phyloP scores from a whole-genome alignment of 2,329 filamentous ascomycete genomes.

The Decorospora gaudefroyi region DNA sequence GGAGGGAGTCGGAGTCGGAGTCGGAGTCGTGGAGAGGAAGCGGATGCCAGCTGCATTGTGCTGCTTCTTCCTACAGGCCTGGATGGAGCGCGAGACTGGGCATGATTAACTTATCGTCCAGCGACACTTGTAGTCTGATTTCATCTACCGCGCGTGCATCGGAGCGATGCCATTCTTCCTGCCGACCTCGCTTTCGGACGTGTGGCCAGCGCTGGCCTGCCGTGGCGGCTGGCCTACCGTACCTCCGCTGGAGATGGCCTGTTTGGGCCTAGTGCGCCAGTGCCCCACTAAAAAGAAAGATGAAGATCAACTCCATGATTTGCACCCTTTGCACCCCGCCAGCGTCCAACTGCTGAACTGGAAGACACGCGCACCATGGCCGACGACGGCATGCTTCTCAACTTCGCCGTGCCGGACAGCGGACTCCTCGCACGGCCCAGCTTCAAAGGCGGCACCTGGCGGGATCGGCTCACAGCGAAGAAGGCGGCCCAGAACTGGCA shows the following conservation, averaged over 20 bases:
- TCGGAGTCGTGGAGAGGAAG: constrained; percentile 26
- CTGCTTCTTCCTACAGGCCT: constrained; percentile 3
- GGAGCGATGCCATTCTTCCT: constrained; percentile 34
- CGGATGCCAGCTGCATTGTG: no score
- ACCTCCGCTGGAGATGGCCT: constrained; percentile 30
- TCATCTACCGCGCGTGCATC: constrained; percentile 26
- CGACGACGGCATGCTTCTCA: constrained; percentile 92
- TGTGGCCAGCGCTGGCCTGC: no score
- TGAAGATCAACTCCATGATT: no score
- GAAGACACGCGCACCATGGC: constrained; percentile 64
- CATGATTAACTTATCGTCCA: no score
- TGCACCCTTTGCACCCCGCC: constrained; percentile 11
- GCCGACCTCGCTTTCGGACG: no score
- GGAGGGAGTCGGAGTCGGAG: constrained; percentile 21
- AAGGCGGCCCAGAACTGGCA: constrained; percentile 63
- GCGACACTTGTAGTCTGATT: no score
- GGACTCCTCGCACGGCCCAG: constrained; percentile 65
- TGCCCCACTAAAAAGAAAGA: constrained; percentile 31
- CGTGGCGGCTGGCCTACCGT: no score
- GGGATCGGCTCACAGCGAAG: constrained; percentile 81
- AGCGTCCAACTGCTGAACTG: constrained; percentile 4
- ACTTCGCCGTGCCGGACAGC: constrained; percentile 77
- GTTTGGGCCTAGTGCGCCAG: constrained; percentile 20
- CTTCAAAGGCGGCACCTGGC: constrained; percentile 92
- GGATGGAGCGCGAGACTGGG: background rate